Conservation (phyloP, 495 filamentous ascomycete species). For the Aspergillus panamensis region DNA sequence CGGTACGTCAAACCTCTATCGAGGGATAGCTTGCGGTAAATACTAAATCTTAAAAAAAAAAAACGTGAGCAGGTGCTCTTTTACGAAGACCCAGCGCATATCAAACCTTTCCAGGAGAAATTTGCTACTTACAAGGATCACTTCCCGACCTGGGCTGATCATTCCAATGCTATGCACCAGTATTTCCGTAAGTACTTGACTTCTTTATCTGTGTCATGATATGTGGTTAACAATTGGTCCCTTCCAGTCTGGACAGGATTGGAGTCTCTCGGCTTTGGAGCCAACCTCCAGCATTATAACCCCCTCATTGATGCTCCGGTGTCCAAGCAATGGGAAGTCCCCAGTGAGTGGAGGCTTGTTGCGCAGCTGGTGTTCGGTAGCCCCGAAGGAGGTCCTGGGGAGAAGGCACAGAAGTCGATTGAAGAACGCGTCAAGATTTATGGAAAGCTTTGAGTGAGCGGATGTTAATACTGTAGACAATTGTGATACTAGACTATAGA, state of each 20-base stretch:
- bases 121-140: conserved; percentile 42
- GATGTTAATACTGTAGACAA: neutral
- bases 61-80: conserved; percentile 43
- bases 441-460: conserved; percentile 19
- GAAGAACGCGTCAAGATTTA: conserved; percentile 40
- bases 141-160: conserved; percentile 49
- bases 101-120: conserved; percentile 43
- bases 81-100: conserved; percentile 47
- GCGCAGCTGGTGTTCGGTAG: conserved; percentile 54
- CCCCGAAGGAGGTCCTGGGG: conserved; percentile 30
- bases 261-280: conserved; percentile 49
- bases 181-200: conserved; percentile 41
- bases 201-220: neutral
- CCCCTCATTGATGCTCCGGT: conserved; percentile 46
- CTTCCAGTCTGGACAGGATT: conserved; percentile 50
- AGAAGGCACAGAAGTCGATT: conserved; percentile 39
- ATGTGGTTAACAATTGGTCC: neutral
- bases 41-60: conserved; percentile 5
- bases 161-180: conserved; percentile 55
- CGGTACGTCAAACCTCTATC: conserved; percentile 27
- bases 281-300: conserved; percentile 57
- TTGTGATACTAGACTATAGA: neutral
- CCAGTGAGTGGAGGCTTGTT: conserved; percentile 44
- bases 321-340: conserved; percentile 44
- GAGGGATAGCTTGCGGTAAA: neutral